Evolutionary conservation across 495 filamentous ascomycete genomes (phyloP).

Genomic region (Talaromyces wortmannii): DNA sequence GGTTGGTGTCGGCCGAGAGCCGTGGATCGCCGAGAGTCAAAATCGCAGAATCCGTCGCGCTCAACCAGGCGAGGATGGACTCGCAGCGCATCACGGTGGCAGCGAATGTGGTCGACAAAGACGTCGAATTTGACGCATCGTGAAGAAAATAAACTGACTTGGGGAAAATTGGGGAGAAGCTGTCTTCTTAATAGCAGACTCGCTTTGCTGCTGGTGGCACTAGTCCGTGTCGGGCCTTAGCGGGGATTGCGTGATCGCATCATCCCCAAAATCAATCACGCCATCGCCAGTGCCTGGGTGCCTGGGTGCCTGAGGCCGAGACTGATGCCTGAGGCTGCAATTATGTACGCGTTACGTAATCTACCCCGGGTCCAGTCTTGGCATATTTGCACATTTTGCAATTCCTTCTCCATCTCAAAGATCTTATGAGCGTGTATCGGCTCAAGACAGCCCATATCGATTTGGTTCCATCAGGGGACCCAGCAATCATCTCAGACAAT

Average conservation of each 20-base stretch:
- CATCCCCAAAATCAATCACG: neutral
- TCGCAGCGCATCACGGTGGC: too few species aligned
- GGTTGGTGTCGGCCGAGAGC: neutral
- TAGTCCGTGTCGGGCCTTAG: neutral
- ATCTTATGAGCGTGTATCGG: neutral
- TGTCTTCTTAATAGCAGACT: neutral
- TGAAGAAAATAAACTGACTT: too few species aligned
- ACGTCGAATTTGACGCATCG: too few species aligned
- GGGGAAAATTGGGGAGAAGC: too few species aligned
- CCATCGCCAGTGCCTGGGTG: neutral
- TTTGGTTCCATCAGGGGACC: neutral
- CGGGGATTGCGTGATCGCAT: conserved; percentile 5
- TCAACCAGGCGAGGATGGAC: too few species aligned
- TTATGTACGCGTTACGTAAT: neutral
- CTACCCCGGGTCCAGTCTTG: too few species aligned
- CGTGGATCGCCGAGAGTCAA: too few species aligned
- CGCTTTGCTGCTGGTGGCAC: neutral
- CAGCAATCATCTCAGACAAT: neutral
- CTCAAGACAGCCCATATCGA: neutral
- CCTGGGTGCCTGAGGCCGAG: neutral
- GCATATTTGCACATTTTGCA: neutral
- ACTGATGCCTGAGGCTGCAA: neutral
- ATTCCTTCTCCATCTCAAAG: neutral
- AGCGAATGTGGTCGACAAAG: too few species aligned
- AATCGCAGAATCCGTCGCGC: too few species aligned